Percentiles rank a stretch among this genome's conserved stretches.
Conservation (phyloP, 371 early-diverging fungal genomes). For the Mortierella sp. region DNA sequence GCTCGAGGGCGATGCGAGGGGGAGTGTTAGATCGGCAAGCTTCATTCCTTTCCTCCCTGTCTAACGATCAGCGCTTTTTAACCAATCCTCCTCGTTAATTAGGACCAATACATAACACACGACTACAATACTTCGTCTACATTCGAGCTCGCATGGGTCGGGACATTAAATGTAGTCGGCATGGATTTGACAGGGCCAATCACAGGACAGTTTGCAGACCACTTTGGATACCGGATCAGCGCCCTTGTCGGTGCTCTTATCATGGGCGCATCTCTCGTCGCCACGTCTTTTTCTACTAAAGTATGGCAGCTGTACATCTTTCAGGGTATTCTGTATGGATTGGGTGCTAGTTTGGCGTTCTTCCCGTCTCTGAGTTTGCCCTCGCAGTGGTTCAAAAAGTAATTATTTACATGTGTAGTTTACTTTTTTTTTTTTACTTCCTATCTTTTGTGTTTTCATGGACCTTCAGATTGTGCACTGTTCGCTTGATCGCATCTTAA, state of each 20-base stretch:
- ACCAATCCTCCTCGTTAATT: background rate
- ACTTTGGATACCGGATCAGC: slow-evolving; percentile 69
- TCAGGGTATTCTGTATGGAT: slow-evolving; percentile 80
- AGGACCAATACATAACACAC: slow-evolving; percentile 46
- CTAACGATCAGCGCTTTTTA: background rate
- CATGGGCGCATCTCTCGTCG: slow-evolving; percentile 45
- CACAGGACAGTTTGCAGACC: slow-evolving; percentile 73
- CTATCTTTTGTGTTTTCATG: background rate
- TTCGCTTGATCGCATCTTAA: background rate
- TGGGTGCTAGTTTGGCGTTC: slow-evolving; percentile 71
- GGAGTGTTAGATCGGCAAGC: background rate
- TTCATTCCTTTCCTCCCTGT: background rate
- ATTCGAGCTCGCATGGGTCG: slow-evolving; percentile 65
- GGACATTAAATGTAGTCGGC: slow-evolving; percentile 64
- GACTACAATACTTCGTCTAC: slow-evolving; percentile 40
- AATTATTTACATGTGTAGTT: background rate
- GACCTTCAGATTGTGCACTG: background rate
- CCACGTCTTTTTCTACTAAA: slow-evolving; percentile 50
- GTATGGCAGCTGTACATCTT: slow-evolving; percentile 75
- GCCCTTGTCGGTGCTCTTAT: slow-evolving; percentile 66
- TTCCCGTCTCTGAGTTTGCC: slow-evolving; percentile 76
- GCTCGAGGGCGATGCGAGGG: background rate
- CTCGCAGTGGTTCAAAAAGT: slow-evolving; percentile 78
- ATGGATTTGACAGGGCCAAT: slow-evolving; percentile 68
- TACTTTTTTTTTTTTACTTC: background rate